phyloP scores from a whole-genome alignment of 768 basidiomycete genomes.

The Lepiota venenata region DNA sequence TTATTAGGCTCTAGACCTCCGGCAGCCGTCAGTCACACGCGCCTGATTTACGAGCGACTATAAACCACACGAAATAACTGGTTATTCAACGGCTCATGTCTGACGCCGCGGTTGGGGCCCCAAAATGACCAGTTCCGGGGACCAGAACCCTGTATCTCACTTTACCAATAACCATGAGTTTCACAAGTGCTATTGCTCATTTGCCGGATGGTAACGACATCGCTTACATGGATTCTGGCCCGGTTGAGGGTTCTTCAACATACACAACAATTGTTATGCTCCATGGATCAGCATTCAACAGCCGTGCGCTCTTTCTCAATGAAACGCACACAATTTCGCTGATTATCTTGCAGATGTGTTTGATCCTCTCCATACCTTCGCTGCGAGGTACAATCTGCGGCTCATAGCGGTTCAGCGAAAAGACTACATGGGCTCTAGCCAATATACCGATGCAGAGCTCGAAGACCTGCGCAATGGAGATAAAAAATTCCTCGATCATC shows the following conservation, averaged over 20 bases:
- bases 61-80: too few species aligned
- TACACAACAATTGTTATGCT: conserved; percentile 33
- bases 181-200: conserved; percentile 6
- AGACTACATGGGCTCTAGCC: conserved; percentile 31
- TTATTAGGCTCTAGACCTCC: too few species aligned
- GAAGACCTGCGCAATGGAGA: conserved; percentile 25
- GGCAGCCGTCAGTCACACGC: too few species aligned
- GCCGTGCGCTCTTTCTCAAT: conserved; percentile 20
- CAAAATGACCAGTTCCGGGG: too few species aligned
- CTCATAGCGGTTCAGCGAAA: conserved; percentile 27
- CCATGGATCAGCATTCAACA: conserved; percentile 32
- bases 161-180: too few species aligned
- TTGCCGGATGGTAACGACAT: conserved; percentile 24
- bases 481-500: too few species aligned
- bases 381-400: conserved; percentile 23
- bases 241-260: conserved; percentile 22
- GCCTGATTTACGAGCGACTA: too few species aligned
- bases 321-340: too few species aligned
- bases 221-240: conserved; percentile 31
- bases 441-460: conserved; percentile 29
- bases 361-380: conserved; percentile 20
- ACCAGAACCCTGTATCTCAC: too few species aligned
- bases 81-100: too few species aligned
- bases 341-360: conserved; percentile 11
- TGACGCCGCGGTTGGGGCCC: too few species aligned